Evolutionary conservation across 495 filamentous ascomycete species (phyloP), one percentile per base, ranked within the genome.

Genomic region (Tetracladium marchalianum): DNA sequence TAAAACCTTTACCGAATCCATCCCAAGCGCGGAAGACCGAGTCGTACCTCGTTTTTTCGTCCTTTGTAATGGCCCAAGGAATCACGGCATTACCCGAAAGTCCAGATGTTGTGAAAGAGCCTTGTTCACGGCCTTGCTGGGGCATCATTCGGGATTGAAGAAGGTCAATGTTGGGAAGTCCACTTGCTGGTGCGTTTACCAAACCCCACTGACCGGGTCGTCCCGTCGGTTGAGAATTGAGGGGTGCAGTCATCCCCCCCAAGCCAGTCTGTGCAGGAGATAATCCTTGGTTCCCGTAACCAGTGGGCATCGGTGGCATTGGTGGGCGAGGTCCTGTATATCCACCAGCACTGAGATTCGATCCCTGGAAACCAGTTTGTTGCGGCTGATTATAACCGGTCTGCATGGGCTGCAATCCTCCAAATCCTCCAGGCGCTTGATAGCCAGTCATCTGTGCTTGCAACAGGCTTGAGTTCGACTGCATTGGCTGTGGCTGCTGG

Each of bases 11-110:
- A 50, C 78, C 80, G 44, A 97, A 75, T 11, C 92, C 92, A 71
- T 99, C 93, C 93, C 93, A 97, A 9, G 89, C 89, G 39, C 84
- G 82, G 71, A 99, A 99, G 11, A 97, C 71, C 49, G 89, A 78
- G 67, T 99, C 93, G 51, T 97, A 99, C 43, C 92, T 83, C 46
- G 86, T 90, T 70, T 99, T 99, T 65, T 99, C 93, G 52, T 94
- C 87, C 63, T 99, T 99, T 7, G 93, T 99, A 44, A 99, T 90
- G 18, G 93, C 92, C 92, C 90, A 99, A 2, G 93, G 90, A 58
- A 99, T 89, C 5, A 82, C 86, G 7, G 93, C 93, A 69, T 93
- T 97, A 40, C 93, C 93, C 27, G 84, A 82, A 19, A 99, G 71
- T 7, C 90, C 89, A 46, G 78, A 71, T 11, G 89, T 90, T n/a